Conservation (phyloP, 2,329 filamentous ascomycete species). For the Xylariomycetidae sp. region DNA sequence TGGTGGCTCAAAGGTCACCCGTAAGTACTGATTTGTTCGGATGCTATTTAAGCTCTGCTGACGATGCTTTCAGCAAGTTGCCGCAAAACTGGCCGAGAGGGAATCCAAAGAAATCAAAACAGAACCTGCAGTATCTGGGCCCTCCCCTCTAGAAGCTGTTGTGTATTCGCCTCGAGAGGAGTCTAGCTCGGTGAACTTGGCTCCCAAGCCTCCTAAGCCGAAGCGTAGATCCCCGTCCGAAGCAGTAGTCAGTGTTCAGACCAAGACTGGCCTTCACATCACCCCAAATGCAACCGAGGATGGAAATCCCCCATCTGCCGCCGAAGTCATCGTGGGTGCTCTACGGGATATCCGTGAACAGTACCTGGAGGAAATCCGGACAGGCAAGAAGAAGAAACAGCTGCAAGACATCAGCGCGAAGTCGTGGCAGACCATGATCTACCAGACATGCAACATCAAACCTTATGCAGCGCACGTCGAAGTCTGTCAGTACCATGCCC, state of each 20-base stretch:
- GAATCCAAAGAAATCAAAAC: constrained; percentile 6
- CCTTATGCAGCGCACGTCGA: constrained; percentile 30
- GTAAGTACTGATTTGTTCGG: constrained; percentile 27
- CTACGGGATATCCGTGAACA: constrained; percentile 20
- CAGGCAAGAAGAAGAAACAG: constrained; percentile 24
- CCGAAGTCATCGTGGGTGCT: constrained; percentile 13
- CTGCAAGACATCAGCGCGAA: constrained; percentile 20
- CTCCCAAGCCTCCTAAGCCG: constrained; percentile 15
- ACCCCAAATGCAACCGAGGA: too few relatives aligned
- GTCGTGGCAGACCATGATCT: constrained; percentile 25
- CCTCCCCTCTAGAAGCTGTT: constrained; percentile 10
- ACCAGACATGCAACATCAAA: constrained; percentile 35
- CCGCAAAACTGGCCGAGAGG: constrained; percentile 12
- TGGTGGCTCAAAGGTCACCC: constrained; percentile 35
- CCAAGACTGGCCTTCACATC: too few relatives aligned
- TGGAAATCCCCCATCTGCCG: too few relatives aligned
- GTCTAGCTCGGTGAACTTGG: constrained; percentile 19
- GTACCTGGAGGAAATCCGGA: constrained; percentile 19
- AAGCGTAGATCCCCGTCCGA: constrained; percentile 15
- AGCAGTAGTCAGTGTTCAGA: too few relatives aligned
- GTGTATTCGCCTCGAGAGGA: constrained; percentile 15
- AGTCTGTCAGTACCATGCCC: constrained; percentile 39
- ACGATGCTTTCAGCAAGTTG: constrained; percentile 11
- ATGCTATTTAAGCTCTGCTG: neutral
- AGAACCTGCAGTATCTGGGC: neutral